phyloP scores from a whole-genome alignment of 306 rosid species.

The Rosa rugosa region DNA sequence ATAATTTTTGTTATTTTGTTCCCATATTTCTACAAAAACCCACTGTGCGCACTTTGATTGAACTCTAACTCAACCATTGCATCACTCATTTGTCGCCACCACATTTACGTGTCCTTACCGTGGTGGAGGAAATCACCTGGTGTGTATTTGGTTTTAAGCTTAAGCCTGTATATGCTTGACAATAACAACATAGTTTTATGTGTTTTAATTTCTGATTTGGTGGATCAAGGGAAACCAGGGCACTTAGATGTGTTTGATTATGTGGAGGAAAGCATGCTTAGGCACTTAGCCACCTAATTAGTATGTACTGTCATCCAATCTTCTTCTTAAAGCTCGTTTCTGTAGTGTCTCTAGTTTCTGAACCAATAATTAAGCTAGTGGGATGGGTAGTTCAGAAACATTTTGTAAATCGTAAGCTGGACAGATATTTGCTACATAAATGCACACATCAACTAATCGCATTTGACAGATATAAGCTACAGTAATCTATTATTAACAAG shows the following conservation, averaged over 20 bases:
- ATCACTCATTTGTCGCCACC: too few relatives aligned
- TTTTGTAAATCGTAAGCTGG: too few relatives aligned
- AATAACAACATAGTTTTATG: conserved; percentile 8
- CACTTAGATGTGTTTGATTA: conserved; percentile 11
- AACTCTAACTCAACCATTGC: too few relatives aligned
- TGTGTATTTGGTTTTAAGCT: not conserved
- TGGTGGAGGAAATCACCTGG: too few relatives aligned
- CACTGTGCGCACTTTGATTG: not conserved
- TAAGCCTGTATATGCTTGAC: conserved; percentile 14
- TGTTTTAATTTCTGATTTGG: not conserved
- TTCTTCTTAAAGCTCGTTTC: not conserved
- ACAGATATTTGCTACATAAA: not conserved
- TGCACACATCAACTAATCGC: not conserved
- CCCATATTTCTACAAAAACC: not conserved
- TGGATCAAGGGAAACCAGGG: not conserved
- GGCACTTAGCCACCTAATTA: not conserved
- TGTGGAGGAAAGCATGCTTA: not conserved
- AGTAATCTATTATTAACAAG: not conserved
- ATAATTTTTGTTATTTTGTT: not conserved
- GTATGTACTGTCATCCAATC: not conserved
- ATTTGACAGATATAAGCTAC: not conserved
- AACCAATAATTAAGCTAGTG: conserved; percentile 3
- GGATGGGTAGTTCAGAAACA: not conserved
- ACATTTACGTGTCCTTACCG: too few relatives aligned
- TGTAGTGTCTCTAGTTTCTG: conserved; percentile 2